Conservation (phyloP, 2,329 filamentous ascomycete genomes). For the Thielaviopsis punctulata region DNA sequence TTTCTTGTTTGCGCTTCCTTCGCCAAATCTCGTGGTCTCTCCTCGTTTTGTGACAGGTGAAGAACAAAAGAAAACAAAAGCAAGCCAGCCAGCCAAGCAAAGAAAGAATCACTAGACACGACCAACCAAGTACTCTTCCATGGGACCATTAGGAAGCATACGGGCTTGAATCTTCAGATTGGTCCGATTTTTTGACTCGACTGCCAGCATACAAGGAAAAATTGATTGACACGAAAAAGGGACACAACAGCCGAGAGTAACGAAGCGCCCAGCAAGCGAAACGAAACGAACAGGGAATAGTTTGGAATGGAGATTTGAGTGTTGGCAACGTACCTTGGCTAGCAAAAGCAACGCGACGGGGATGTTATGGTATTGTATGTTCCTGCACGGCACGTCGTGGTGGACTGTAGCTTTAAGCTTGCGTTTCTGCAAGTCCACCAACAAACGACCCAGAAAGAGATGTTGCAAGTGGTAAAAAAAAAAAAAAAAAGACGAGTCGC, state of each 20-base stretch:
- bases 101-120: too few species aligned
- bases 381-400: not conserved
- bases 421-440: not conserved
- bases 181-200: too few species aligned
- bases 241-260: not conserved
- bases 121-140: too few species aligned
- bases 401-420: not conserved
- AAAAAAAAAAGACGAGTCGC: not conserved
- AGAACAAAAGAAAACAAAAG: too few species aligned
- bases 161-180: too few species aligned
- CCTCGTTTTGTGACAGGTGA: too few species aligned
- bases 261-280: not conserved
- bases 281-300: not conserved
- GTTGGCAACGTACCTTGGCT: constrained; percentile 1
- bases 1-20: too few species aligned
- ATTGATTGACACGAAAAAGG: not conserved
- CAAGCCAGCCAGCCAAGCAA: too few species aligned
- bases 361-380: not conserved
- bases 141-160: too few species aligned
- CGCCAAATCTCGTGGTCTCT: too few species aligned
- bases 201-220: too few species aligned
- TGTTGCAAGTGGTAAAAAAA: not conserved
- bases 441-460: not conserved
- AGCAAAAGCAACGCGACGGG: not conserved
- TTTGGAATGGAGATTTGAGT: not conserved